Conservation (phyloP, 2,329 filamentous ascomycete genomes). For the Colletotrichum plurivorum region DNA sequence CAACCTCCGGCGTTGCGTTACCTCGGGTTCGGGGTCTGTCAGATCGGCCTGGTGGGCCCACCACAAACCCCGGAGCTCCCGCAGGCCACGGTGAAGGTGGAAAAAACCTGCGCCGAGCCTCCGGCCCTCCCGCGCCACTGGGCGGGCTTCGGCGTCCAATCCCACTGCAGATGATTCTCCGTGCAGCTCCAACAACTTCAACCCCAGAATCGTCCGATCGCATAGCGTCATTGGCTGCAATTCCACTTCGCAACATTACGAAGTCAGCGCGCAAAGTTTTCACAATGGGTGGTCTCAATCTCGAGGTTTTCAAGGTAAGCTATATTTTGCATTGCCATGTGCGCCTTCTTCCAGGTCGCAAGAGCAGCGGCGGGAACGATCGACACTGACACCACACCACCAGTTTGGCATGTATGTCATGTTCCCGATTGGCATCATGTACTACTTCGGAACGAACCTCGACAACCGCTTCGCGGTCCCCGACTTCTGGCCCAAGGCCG, state of each 20-base stretch:
- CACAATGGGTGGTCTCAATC: slow-evolving; percentile 81
- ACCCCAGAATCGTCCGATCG: slow-evolving; percentile 20
- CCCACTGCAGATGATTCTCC: slow-evolving; percentile 33
- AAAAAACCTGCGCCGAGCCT: slow-evolving; percentile 37
- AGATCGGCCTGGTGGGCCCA: slow-evolving; percentile 28
- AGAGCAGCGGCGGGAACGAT: neutral
- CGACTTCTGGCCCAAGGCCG: slow-evolving; percentile 92
- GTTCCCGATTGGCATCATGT: slow-evolving; percentile 99
- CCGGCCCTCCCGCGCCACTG: slow-evolving; percentile 13
- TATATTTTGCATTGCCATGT: neutral
- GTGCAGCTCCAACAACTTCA: slow-evolving; percentile 22
- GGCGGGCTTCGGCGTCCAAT: slow-evolving; percentile 24
- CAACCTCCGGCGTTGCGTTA: neutral
- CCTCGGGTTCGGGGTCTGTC: slow-evolving; percentile 21
- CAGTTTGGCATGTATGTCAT: slow-evolving; percentile 99
- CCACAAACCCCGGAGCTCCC: slow-evolving; percentile 21
- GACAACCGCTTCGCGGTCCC: slow-evolving; percentile 90
- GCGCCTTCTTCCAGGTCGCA: neutral
- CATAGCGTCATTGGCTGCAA: slow-evolving; percentile 25
- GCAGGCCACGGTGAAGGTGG: slow-evolving; percentile 3
- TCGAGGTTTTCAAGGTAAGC: slow-evolving; percentile 89
- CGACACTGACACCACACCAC: neutral
- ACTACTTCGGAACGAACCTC: slow-evolving; percentile 99
- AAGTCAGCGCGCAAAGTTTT: neutral
- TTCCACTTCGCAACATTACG: neutral